phyloP scores from a whole-genome alignment of 306 rosid species.

The Ormosia emarginata region DNA sequence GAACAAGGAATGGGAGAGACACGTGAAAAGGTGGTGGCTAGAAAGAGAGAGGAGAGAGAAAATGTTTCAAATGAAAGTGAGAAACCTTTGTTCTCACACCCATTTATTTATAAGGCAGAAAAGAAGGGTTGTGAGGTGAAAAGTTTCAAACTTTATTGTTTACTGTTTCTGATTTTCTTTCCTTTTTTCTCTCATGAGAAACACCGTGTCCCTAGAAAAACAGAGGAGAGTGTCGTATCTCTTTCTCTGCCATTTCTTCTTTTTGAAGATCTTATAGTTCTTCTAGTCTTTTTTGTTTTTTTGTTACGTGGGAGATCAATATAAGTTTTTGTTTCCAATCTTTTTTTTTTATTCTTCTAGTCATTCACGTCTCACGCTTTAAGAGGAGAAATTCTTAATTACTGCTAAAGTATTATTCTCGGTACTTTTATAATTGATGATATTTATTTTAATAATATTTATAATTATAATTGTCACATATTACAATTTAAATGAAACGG shows the following conservation, averaged over 20 bases:
- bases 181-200: neutral
- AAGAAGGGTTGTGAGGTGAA: neutral
- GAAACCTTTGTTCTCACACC: constrained; percentile 30
- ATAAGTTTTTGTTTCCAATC: too few species aligned
- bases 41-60: neutral
- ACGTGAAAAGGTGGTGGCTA: constrained; percentile 43
- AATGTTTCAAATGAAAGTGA: neutral
- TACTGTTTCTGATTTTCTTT: neutral
- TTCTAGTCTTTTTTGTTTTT: too few species aligned
- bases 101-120: constrained; percentile 42
- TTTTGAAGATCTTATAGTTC: neutral
- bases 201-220: neutral
- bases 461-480: too few species aligned
- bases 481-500: too few species aligned
- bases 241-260: neutral
- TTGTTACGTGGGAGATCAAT: too few species aligned
- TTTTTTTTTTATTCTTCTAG: too few species aligned
- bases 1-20: constrained; percentile 30
- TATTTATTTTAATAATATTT: too few species aligned
- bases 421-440: too few species aligned
- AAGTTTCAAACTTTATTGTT: neutral
- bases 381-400: too few species aligned
- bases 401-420: too few species aligned
- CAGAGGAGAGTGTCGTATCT: neutral
- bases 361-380: too few species aligned